Evolutionary conservation across 805 yeast genomes (phyloP).

Genomic region (Pichia rugopelliculosa): DNA sequence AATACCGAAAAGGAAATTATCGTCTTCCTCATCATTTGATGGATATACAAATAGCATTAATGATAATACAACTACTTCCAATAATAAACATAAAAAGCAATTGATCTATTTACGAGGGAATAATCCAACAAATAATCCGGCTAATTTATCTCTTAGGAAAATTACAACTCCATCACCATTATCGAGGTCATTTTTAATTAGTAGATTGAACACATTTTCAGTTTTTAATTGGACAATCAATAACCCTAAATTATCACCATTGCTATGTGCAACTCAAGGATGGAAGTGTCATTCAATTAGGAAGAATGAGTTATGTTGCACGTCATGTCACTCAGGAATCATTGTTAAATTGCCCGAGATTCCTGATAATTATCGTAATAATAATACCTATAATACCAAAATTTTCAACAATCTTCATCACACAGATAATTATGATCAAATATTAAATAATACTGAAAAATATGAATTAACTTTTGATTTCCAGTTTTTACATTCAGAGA

Average conservation of each 20-base stretch:
- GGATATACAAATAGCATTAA: constrained; percentile 3
- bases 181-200: constrained; percentile 24
- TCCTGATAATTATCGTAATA: constrained; percentile 7
- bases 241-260: constrained; percentile 32
- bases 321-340: constrained; percentile 27
- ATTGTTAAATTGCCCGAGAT: constrained; percentile 17
- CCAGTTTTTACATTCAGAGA: constrained; percentile 2
- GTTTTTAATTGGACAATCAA: constrained; percentile 41
- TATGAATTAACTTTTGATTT: constrained; percentile 7
- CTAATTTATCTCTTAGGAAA: neutral
- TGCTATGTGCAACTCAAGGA: constrained; percentile 44
- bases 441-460: constrained; percentile 16
- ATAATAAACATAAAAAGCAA: constrained; percentile 4
- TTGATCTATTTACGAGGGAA: constrained; percentile 5
- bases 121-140: neutral
- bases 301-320: constrained; percentile 29
- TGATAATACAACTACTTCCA: neutral
- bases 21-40: constrained; percentile 19
- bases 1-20: constrained; percentile 4
- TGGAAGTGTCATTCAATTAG: constrained; percentile 39
- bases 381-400: neutral
- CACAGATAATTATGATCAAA: constrained; percentile 2
- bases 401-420: constrained; percentile 6
- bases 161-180: constrained; percentile 6
- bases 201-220: constrained; percentile 37